phyloP scores from a whole-genome alignment of 2,329 filamentous ascomycete genomes.

The Pestalotiopsis sp. region DNA sequence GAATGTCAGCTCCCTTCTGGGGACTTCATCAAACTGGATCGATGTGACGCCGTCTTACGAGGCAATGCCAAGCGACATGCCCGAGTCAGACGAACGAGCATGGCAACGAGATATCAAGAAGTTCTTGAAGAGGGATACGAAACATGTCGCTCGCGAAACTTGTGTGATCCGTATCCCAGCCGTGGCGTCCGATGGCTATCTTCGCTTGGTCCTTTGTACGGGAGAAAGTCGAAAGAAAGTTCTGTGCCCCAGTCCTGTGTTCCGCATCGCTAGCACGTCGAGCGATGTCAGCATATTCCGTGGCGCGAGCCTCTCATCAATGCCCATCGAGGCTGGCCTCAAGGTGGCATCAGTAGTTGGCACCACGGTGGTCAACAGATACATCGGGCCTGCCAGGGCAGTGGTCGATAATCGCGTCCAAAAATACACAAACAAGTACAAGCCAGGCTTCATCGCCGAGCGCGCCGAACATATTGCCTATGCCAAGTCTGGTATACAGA shows the following conservation, averaged over 20 bases:
- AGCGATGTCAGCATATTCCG: conserved; percentile 62
- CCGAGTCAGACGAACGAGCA: conserved; percentile 61
- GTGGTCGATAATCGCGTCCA: conserved; percentile 44
- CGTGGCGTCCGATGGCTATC: conserved; percentile 67
- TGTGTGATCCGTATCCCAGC: conserved; percentile 67
- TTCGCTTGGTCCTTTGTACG: conserved; percentile 65
- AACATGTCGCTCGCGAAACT: conserved; percentile 63
- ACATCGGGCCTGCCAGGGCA: conserved; percentile 42
- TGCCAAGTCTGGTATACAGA: conserved; percentile 32
- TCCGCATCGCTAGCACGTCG: conserved; percentile 69
- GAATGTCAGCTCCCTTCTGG: conserved; percentile 64
- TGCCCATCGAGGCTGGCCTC: conserved; percentile 68
- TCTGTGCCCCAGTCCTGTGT: conserved; percentile 68
- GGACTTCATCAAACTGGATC: conserved; percentile 63
- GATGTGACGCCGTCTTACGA: conserved; percentile 65
- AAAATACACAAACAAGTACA: conserved; percentile 34
- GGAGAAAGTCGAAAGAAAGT: conserved; percentile 46
- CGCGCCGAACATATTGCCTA: conserved; percentile 45
- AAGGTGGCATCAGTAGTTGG: conserved; percentile 57
- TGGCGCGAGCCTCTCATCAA: conserved; percentile 64
- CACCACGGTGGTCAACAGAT: conserved; percentile 44
- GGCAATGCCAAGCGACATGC: conserved; percentile 50
- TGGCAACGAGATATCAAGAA: conserved; percentile 70
- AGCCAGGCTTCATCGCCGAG: conserved; percentile 35
- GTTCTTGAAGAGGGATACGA: conserved; percentile 60